Base-by-base conservation (phyloP, 148 eudicot genomes). In the Camellia granthamiana region DNA sequence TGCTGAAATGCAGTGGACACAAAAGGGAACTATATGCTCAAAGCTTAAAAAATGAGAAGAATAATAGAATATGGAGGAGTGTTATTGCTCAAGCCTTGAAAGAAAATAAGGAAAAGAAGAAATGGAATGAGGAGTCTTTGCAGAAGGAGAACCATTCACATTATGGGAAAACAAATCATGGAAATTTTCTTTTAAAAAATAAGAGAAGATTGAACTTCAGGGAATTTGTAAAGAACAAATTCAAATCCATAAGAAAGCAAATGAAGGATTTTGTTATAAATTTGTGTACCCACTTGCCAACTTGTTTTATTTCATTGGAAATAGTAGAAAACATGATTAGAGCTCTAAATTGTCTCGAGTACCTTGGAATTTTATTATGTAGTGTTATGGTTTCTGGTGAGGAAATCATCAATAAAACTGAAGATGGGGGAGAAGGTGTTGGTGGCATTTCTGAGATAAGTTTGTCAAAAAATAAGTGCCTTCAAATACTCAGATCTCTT, bases 281-380 rank as follows among this genome's bases (percentile, higher is more conserved):
- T 62, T 79, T 90, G 51, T 83, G 72, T 55, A 90, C 86, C 2
- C 92, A 90, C 69, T 54, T 90, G 62, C 90, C 92, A 30, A 88
- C 87, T 43, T 78, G 77, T 3, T 66, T 79, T 21, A 76, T 90
- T 77, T 52, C 86, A 12, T 52, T 69, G 56, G 74, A 58, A n/a
- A 74, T 71, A 15, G 89, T 83, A 14, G 77, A 80, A 51, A 81
- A 67, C 11, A 84, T 90, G 90, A 67, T 87, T 21, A 19, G 11
- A 52, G 80, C 81, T 7, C 78, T 86, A 19, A 70, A 21, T 56
- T 41, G 76, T 43, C 85, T 83, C 6, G 47, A 85, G 11, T 74
- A 63, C 19, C 11, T 71, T 61, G 41, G 80, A 69, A 63, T 8
- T 38, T 81, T 70, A 16, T 18, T 81, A n/a, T 6, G 44, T 30